Evolutionary conservation across 2,329 filamentous ascomycete genomes (phyloP).

Genomic region (Claviceps africana): DNA sequence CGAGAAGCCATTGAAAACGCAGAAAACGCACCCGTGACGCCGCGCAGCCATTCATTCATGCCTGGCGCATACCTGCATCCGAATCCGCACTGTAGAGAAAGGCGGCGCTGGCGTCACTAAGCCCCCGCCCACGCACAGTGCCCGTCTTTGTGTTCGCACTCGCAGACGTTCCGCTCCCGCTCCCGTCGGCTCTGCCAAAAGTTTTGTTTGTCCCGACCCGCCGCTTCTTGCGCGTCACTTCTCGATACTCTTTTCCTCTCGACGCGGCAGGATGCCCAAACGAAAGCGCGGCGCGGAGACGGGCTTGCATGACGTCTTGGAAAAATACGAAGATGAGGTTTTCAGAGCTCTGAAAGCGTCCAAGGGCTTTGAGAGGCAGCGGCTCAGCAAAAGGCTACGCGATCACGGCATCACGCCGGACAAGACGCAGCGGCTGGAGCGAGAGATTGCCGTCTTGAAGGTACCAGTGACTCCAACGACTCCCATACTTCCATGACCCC

Average conservation of each 20-base stretch:
- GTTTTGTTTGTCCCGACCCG: background rate
- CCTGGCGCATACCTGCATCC: background rate
- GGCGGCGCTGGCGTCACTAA: background rate
- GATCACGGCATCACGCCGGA: slow-evolving; percentile 31
- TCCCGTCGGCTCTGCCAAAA: background rate
- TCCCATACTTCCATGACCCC: background rate
- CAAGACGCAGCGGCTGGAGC: slow-evolving; percentile 46
- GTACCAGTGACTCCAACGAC: slow-evolving; percentile 14
- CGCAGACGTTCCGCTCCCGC: background rate
- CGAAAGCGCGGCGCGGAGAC: slow-evolving; percentile 36
- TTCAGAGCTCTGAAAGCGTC: slow-evolving; percentile 55
- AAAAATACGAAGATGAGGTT: slow-evolving; percentile 44
- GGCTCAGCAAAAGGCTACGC: slow-evolving; percentile 46
- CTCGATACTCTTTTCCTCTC: background rate
- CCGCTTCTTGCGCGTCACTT: background rate
- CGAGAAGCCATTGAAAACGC: too few species aligned
- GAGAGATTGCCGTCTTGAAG: slow-evolving; percentile 43
- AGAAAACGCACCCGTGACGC: background rate
- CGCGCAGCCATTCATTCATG: background rate
- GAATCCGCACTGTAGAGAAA: background rate
- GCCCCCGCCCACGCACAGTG: background rate
- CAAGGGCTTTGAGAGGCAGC: slow-evolving; percentile 67
- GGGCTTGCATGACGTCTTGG: slow-evolving; percentile 35
- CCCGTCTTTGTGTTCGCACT: background rate
- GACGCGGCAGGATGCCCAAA: slow-evolving; percentile 34